A percentile compares a stretch with the other conserved stretches of the same genome.
phyloP scores from a whole-genome alignment of 2,329 filamentous ascomycete genomes.

The Neofusicoccum laricinum region DNA sequence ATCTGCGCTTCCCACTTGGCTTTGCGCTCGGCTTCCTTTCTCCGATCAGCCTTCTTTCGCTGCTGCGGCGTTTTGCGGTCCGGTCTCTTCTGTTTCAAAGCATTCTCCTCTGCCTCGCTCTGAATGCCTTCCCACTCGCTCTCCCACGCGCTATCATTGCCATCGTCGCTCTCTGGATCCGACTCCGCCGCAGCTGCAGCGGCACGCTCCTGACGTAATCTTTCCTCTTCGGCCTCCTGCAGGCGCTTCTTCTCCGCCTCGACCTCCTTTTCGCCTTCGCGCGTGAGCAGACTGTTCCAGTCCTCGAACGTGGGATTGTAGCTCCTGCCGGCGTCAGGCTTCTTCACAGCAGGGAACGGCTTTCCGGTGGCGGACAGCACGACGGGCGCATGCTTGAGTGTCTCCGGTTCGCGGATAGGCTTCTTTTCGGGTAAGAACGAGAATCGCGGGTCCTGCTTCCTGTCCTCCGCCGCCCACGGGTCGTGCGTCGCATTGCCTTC shows the following conservation, averaged over 20 bases:
- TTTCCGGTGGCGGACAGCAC: slow-evolving; percentile 83
- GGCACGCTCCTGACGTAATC: slow-evolving; percentile 64
- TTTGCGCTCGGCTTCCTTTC: slow-evolving; percentile 80
- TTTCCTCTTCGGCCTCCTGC: slow-evolving; percentile 63
- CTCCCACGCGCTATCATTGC: slow-evolving; percentile 92
- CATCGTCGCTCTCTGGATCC: slow-evolving; percentile 67
- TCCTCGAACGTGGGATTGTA: slow-evolving; percentile 91
- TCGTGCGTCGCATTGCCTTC: slow-evolving; percentile 66
- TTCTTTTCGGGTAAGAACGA: slow-evolving; percentile 66
- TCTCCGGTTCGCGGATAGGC: slow-evolving; percentile 68
- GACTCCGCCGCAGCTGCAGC: slow-evolving; percentile 73
- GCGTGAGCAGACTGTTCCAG: slow-evolving; percentile 72
- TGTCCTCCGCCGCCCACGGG: slow-evolving; percentile 65
- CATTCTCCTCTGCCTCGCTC: slow-evolving; percentile 43
- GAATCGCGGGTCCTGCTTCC: slow-evolving; percentile 52
- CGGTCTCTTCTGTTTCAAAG: slow-evolving; percentile 70
- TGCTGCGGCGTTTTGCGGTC: slow-evolving; percentile 83
- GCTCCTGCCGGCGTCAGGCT: slow-evolving; percentile 77
- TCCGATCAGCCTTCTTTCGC: slow-evolving; percentile 81
- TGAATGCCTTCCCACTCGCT: slow-evolving; percentile 66
- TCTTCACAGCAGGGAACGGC: slow-evolving; percentile 70
- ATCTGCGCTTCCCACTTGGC: slow-evolving; percentile 73
- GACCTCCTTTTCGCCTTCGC: slow-evolving; percentile 75
- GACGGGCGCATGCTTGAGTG: slow-evolving; percentile 72
- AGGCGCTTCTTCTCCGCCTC: slow-evolving; percentile 75